phyloP scores from a whole-genome alignment of 1,139 yeast species.

The Candida glucosophila region DNA sequence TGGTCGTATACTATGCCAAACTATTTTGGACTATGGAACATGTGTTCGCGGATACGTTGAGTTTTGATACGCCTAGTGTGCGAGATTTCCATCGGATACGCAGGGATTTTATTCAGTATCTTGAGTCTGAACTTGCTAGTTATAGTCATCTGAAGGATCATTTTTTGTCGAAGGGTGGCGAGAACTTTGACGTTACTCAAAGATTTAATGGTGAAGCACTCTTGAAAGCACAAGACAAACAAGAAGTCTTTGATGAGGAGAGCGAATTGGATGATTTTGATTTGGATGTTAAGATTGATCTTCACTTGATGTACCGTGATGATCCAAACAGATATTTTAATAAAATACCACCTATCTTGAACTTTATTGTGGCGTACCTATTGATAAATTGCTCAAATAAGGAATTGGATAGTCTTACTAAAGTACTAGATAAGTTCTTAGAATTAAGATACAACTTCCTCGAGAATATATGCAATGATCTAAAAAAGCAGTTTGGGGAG shows the following conservation, averaged over 20 bases:
- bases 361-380: slow-evolving; percentile 25
- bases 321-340: slow-evolving; percentile 15
- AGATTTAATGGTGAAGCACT: too few species aligned
- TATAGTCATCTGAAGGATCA: too few species aligned
- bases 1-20: background rate
- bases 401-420: slow-evolving; percentile 12
- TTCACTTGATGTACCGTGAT: slow-evolving; percentile 1
- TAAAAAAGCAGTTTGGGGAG: too few species aligned
- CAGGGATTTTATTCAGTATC: background rate
- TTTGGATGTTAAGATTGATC: background rate
- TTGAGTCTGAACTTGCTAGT: background rate
- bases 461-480: slow-evolving; percentile 4
- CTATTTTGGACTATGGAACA: background rate
- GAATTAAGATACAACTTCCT: slow-evolving; percentile 17
- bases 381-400: slow-evolving; percentile 15
- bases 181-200: too few species aligned
- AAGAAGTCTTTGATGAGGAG: background rate
- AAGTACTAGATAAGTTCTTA: slow-evolving; percentile 16
- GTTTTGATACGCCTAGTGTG: background rate
- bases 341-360: slow-evolving; percentile 22
- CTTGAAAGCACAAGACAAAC: too few species aligned
- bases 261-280: background rate
- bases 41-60: background rate
- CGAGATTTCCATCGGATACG: background rate
- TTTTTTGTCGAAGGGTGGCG: too few species aligned